Evolutionary conservation across 176 grass and related monocot genomes (phyloP), one percentile per base, ranked within the genome.

Genomic region (Aegilops tauschii): DNA sequence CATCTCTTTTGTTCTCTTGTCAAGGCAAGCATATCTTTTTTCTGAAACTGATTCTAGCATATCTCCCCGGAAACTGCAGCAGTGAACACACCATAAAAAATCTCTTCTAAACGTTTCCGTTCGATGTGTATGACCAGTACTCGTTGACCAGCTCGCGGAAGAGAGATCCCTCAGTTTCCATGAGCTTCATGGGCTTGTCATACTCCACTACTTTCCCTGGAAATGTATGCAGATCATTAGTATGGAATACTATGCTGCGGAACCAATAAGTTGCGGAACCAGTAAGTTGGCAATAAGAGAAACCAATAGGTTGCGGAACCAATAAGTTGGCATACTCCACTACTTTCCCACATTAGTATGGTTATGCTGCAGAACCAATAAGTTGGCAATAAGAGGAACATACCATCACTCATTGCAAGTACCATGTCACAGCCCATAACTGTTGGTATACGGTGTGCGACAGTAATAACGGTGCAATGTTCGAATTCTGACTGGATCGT

Each of bases 351-450:
- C 40, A 42, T 11, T 10, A 42, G 9, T 42, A 11, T 42, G 40
- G 40, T 80, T 47, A 45, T 69, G 50, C 28, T 63, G 2, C 9
- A 20, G 4, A 20, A 20, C 68, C 21, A 40, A 32, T 65, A 79
- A 83, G 18, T 78, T 78, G 12, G 25, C 6, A 25, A 65, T 64
- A 56, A 80, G 21, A 84, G 66, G 59, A 50, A 80, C 88, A 74
- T 77, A 96, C 94, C 94, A 18, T 96, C 96, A 12, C 93, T 92
- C 76, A 96, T 90, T 23, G 90, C 86, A 82, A 98, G 93, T 56
- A 98, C 90, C 92, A 91, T 96, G 28, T 78, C 80, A 52, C 90
- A 96, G 76, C 93, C 90, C 90, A 99, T 99, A 5, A 99, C 92
- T 2, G 97, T 99, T 1, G 94, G 97, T 77, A 99, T 93, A 25